Percentiles rank a stretch among this genome's conserved stretches.
These are phyloP conservation scores for Mrakia hoshinonis DNA, from an alignment of 768 basidiomycete genomes.

Conservation along the genomic window DNA sequence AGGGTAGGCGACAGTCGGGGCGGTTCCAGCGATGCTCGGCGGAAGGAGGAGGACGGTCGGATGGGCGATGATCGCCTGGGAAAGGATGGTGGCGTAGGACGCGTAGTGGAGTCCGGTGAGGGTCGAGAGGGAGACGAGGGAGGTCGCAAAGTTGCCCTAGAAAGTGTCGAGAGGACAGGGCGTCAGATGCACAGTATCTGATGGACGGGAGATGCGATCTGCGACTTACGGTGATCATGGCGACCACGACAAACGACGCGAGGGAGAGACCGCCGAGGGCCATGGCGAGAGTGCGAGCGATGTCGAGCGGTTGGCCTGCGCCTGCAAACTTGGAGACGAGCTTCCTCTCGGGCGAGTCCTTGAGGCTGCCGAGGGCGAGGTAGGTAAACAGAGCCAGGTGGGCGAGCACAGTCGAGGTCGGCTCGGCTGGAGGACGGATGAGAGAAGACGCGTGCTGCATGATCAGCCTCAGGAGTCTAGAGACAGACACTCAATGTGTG, in stretches of 20 bases:
- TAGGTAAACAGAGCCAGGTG: background rate
- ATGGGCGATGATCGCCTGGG: conserved; percentile 12
- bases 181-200: too few species aligned
- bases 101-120: background rate
- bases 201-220: background rate
- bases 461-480: background rate
- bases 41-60: background rate
- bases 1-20: background rate
- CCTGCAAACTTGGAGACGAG: conserved; percentile 6
- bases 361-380: conserved; percentile 1
- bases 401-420: background rate
- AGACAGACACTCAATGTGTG: too few species aligned
- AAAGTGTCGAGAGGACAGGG: background rate
- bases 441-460: background rate
- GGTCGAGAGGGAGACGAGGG: background rate
- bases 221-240: background rate
- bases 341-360: conserved; percentile 6
- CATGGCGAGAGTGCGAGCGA: background rate
- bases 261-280: background rate
- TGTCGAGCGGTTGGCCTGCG: background rate
- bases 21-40: background rate
- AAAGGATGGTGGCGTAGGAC: background rate
- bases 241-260: background rate
- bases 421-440: background rate
- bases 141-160: conserved; percentile 6